Conservation (phyloP, 148 eudicot genomes). For the Silene conica region DNA sequence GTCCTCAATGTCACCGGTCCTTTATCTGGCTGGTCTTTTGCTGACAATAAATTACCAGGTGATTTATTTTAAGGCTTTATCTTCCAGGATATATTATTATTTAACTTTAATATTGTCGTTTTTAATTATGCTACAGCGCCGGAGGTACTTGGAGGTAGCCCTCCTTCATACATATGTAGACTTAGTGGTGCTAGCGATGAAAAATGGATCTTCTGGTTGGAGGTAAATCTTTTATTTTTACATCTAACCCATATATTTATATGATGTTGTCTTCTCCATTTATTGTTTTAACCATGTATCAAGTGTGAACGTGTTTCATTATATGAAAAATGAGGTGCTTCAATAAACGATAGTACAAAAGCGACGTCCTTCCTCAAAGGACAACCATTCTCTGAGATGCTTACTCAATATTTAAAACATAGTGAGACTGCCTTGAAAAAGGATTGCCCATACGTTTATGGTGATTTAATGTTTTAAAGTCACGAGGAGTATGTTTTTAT, state of each 20-base stretch:
- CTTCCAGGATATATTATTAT: neutral
- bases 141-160: conserved; percentile 53
- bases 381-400: neutral
- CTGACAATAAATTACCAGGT: conserved; percentile 70
- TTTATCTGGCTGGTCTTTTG: conserved; percentile 84
- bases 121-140: conserved; percentile 48
- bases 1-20: conserved; percentile 93
- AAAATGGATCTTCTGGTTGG: conserved; percentile 94
- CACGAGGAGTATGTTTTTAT: neutral
- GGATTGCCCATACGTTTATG: neutral
- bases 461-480: neutral
- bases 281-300: neutral
- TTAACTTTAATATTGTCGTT: neutral
- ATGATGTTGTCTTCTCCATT: neutral
- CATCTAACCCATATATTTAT: neutral
- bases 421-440: neutral
- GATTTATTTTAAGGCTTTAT: neutral
- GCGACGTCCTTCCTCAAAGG: neutral
- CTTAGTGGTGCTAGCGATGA: conserved; percentile 73
- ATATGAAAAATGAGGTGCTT: neutral
- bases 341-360: neutral
- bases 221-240: conserved; percentile 42
- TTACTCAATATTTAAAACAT: neutral
- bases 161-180: conserved; percentile 82
- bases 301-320: neutral